Base-by-base conservation (phyloP, 2,329 filamentous ascomycete genomes). In the Cladorrhinum sp. region DNA sequence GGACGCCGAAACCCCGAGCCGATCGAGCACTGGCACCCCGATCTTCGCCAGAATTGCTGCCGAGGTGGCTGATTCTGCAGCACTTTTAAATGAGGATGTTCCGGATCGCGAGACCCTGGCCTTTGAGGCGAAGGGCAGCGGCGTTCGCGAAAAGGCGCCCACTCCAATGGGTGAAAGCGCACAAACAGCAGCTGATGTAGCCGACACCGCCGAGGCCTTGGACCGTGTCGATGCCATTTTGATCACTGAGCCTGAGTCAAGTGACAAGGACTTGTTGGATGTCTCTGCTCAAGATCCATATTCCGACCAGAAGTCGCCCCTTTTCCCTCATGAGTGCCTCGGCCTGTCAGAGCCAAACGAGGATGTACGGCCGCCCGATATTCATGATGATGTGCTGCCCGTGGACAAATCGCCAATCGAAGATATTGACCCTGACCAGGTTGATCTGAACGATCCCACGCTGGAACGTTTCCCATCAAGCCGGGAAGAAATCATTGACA, bases 381-480 rank as follows among this genome's bases (percentile, higher is more conserved):
- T 24, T 26, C 58, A 61, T 1, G 58, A 74, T 46, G 68, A 72
- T 20, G 72, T 72, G 9, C 64, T 68, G 7, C 69, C 75, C 51
- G 72, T 71, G 10, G 64, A 65, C 64, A 61, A 69, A 60, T 55
- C 58, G 50, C 53, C 67, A 50, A 23, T 57, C 16, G 54, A 64
- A 12, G 53, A 64, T 16, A 58, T 66, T 33, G 69, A 69, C 21
- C 59, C 67, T 5, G 68, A 72, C 48, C 62, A 69, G 3, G 66
- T 74, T 24, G 80, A 82, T 53, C 62, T 77, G 1, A 74, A 77
- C 52, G 80, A 83, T 55, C 80, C 80, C 1, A 80, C 76, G 0
- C 69, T 83, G 8, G 80, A 82, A 62, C 72, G 68, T 18, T 82
- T 82, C 63, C 80, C 80, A 1, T 80, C 75, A 1, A 76, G 77